Evolutionary conservation across 345 rosid species (phyloP), one percentile per base, ranked within the genome.

Genomic region (Eucalyptus sp.): DNA sequence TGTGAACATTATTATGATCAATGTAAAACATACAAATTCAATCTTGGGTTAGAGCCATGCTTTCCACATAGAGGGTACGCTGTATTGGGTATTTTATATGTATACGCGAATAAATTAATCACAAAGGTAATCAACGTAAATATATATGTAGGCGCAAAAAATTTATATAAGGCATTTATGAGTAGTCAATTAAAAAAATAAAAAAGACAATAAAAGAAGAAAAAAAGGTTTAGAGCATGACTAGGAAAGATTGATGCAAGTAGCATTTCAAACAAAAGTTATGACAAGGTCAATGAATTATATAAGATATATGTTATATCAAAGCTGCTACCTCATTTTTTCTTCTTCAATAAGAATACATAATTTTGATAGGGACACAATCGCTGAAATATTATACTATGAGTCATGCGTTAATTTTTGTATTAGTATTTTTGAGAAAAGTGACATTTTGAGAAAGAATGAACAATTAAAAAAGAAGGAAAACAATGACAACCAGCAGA

Each of bases 31-130:
- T 1, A 24, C 62, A 56, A 56, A 9, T 56, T 24, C 62, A 9
- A 60, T 27, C 12, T 6, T 60, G 7, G n/a, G 31, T 52, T 52
- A 52, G 58, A 52, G 58, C 58, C 58, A 7, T 52, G 58, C 58
- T 52, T 52, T 52, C 25, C 58, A 52, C 58, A 0, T 52, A 52
- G 10, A 52, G 58, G 58, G 58, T 7, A 52, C 5, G 0, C 2
- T 0, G 25, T 52, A 52, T 1, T 52, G 58, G 58, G 58, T 52
- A 18, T 52, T 52, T 52, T 52, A 52, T 20, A 52, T 8, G 58
- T 52, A 52, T 52, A 2, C 5, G 0, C 1, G 2, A 52, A 52
- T 52, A 52, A 52, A 52, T 52, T 52, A 52, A 52, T 52, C 0
- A 5, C 58, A 20, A 52, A 52, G 58, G 58, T 52, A 52, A 52